Conservation (phyloP, 192 early-diverging fungal genomes). For the Fimicolochytrium jonesii region DNA sequence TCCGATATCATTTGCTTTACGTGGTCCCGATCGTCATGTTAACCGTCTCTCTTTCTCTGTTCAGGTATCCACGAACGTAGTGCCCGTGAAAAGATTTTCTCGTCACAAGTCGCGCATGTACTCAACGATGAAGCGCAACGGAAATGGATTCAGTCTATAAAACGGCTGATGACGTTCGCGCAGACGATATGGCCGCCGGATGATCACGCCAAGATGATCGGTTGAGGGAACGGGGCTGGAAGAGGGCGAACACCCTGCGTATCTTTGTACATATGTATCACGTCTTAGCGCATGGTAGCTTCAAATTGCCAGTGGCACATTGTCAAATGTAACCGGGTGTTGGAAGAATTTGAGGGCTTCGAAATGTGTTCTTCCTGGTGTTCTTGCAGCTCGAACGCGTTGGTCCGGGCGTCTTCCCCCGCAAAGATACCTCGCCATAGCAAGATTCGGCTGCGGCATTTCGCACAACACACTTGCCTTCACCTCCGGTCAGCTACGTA, state of each 20-base stretch:
- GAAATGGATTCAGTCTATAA: constrained; percentile 98
- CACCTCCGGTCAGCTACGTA: too few relatives aligned
- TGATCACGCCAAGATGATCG: constrained; percentile 52
- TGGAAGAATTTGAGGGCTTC: not conserved
- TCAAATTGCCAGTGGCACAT: not conserved
- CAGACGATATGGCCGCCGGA: constrained; percentile 86
- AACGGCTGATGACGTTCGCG: constrained; percentile 94
- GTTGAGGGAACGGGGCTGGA: too few relatives aligned
- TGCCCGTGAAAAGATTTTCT: constrained; percentile 94
- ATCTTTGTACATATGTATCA: too few relatives aligned
- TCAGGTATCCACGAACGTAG: constrained; percentile 93
- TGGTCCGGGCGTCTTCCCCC: too few relatives aligned
- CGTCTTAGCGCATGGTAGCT: not conserved
- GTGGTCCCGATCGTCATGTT: not conserved
- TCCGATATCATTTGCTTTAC: too few relatives aligned
- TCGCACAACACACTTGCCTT: too few relatives aligned
- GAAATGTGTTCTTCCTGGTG: too few relatives aligned
- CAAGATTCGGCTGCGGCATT: too few relatives aligned
- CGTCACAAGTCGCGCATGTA: constrained; percentile 92
- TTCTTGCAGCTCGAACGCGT: too few relatives aligned
- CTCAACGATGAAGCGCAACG: constrained; percentile 94
- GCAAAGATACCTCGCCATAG: too few relatives aligned
- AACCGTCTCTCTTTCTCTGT: not conserved
- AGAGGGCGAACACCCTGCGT: too few relatives aligned
- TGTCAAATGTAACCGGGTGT: not conserved